phyloP scores from a whole-genome alignment of 2,329 filamentous ascomycete genomes.

The Phoma herbarum region DNA sequence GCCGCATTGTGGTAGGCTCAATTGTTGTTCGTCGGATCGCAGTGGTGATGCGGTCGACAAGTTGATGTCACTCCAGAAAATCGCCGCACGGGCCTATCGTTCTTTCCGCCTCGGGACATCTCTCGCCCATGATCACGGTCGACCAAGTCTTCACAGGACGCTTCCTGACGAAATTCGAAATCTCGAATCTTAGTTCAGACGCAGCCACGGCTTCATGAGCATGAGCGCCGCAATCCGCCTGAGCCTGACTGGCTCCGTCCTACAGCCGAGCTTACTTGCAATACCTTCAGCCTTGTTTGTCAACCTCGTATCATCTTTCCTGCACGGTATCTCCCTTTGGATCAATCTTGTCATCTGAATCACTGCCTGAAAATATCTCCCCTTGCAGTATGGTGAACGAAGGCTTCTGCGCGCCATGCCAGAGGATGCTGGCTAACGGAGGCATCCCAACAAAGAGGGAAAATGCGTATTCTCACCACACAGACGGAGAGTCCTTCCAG shows the following conservation, averaged over 20 bases:
- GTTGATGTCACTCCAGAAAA: slow-evolving; percentile 22
- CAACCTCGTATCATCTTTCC: neutral
- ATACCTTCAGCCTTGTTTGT: no score
- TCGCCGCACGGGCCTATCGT: neutral
- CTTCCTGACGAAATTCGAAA: no score
- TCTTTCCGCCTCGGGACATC: neutral
- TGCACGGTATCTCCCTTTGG: no score
- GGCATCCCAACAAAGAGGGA: neutral
- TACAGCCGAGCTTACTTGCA: no score
- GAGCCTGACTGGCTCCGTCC: no score
- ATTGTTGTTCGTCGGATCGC: neutral
- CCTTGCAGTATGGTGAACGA: neutral
- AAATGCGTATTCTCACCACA: neutral
- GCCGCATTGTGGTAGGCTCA: slow-evolving; percentile 20
- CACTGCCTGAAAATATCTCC: no score
- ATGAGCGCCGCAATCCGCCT: no score
- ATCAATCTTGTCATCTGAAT: no score
- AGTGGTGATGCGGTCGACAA: slow-evolving; percentile 1
- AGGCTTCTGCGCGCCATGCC: neutral
- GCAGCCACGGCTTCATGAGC: no score
- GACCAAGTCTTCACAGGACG: no score
- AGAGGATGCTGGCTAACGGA: neutral
- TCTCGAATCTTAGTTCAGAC: no score
- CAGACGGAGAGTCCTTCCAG: neutral
- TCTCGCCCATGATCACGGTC: no score